Evolutionary conservation across 228 moss, liverwort and hornwort species (phyloP).

Genomic region (Sphagnum fallax): DNA sequence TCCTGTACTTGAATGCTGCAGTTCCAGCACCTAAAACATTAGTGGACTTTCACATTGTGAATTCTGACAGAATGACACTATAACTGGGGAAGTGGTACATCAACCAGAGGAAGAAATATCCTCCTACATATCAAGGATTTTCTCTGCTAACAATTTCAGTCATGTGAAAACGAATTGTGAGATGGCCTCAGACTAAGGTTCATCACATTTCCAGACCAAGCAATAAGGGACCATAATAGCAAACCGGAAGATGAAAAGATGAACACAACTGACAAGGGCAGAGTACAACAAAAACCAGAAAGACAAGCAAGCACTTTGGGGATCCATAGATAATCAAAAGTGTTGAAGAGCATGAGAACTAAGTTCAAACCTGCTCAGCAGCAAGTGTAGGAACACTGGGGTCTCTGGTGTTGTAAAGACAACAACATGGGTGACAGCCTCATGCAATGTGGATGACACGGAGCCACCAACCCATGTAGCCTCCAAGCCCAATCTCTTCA

Average conservation of each 20-base stretch:
- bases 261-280: background rate
- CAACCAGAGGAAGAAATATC: too few relatives aligned
- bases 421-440: conserved; percentile 5
- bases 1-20: conserved; percentile 5
- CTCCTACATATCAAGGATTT: too few relatives aligned
- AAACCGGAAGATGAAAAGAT: background rate
- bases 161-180: too few relatives aligned
- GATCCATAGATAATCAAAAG: background rate
- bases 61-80: too few relatives aligned
- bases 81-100: too few relatives aligned
- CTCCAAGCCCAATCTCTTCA: conserved; percentile 9
- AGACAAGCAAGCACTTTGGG: too few relatives aligned
- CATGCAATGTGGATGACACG: background rate
- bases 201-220: background rate
- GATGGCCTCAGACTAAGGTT: background rate
- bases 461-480: conserved; percentile 7
- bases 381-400: background rate
- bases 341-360: conserved; percentile 23
- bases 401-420: conserved; percentile 1
- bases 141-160: too few relatives aligned
- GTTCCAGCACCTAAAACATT: background rate
- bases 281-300: background rate
- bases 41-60: too few relatives aligned
- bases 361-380: conserved; percentile 13
- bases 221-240: background rate